Base-by-base conservation (phyloP, 73 alveolate species). In the Blepharisma stoltei region DNA sequence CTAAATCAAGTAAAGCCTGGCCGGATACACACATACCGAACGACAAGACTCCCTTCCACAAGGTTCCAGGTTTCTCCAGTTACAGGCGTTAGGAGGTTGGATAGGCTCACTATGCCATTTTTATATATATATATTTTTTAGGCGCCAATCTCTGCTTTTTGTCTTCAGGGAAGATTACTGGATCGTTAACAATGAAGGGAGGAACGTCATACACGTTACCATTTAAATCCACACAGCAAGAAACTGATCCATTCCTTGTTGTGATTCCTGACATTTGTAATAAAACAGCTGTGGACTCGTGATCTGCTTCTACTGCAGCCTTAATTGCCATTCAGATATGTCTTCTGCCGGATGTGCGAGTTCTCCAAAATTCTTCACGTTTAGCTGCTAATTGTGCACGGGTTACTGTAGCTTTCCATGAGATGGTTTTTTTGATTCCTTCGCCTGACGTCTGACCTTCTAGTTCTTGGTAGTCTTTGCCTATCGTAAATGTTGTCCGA, bases 251-350 rank as follows among this genome's bases (percentile, higher is more conserved):
- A 52, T 11, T 52, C 23, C 23, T 52, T 20, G 23, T 52, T 4
- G n/a, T 52, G 66, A 52, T 52, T 52, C 23, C 23, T 20, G 23
- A 14, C 27, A 14, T 52, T 20, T 52, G 66, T 4, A 52, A 52
- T 52, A 52, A 14, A 52, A 20, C n/a, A 11, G 23, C n/a, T 14
- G 66, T 20, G n/a, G 66, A 14, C 23, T 11, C 66, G 23, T 11
- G 66, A 52, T 52, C 66, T 52, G 66, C 66, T 52, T 52, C 66
- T 14, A 4, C 66, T 52, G 66, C 66, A 52, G 66, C 66, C 23
- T 52, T 52, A 2, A 52, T 52, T 14, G 66, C 66, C 66, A 52
- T 52, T 20, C 66, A 52, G n/a, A 52, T 20, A 52, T 20, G 66
- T 52, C 66, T 11, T 14, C 23, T 52, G 23, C 66, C 66, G n/a